Percentiles rank a stretch among this genome's conserved stretches.
These are phyloP conservation scores for Cytidiella melzeri DNA, from an alignment of 768 basidiomycete genomes.

Conservation along the genomic window DNA sequence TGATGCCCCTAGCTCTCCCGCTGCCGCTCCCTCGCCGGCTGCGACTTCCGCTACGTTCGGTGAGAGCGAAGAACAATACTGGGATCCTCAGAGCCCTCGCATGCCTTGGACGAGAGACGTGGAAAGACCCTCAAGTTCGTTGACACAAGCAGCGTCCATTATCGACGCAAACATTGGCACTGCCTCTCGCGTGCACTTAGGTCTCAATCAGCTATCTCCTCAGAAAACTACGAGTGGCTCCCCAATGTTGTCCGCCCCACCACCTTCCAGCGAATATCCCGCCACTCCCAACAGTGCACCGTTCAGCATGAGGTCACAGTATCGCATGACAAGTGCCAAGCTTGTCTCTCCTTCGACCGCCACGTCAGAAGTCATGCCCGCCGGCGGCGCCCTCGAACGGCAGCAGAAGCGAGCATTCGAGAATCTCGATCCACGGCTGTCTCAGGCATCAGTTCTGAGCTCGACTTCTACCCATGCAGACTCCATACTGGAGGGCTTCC, in stretches of 20 bases:
- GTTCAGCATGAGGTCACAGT: slow-evolving; percentile 35
- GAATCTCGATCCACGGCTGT: slow-evolving; percentile 47
- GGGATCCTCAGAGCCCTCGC: slow-evolving; percentile 33
- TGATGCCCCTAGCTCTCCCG: background rate
- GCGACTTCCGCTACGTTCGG: slow-evolving; percentile 18
- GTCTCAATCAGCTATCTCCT: slow-evolving; percentile 32
- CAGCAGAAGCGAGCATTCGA: slow-evolving; percentile 67
- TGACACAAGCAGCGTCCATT: slow-evolving; percentile 21
- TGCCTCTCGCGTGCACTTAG: slow-evolving; percentile 64
- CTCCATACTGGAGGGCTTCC: slow-evolving; percentile 82
- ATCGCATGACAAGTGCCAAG: slow-evolving; percentile 59
- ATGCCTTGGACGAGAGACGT: slow-evolving; percentile 31
- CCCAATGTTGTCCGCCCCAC: background rate
- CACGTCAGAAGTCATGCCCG: slow-evolving; percentile 6
- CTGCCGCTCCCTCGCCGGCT: slow-evolving; percentile 26
- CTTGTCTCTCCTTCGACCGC: slow-evolving; percentile 43
- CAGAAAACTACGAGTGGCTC: slow-evolving; percentile 5
- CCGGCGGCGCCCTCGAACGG: slow-evolving; percentile 41
- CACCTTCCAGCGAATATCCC: slow-evolving; percentile 9
- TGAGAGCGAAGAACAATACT: slow-evolving; percentile 29
- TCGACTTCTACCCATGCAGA: slow-evolving; percentile 70
- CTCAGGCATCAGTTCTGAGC: slow-evolving; percentile 61
- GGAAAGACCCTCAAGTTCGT: slow-evolving; percentile 3
- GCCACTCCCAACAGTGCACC: slow-evolving; percentile 21
- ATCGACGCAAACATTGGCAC: slow-evolving; percentile 49